Conservation (phyloP, 1,284 basidiomycete species). For the Ceratobasidium papillatum region DNA sequence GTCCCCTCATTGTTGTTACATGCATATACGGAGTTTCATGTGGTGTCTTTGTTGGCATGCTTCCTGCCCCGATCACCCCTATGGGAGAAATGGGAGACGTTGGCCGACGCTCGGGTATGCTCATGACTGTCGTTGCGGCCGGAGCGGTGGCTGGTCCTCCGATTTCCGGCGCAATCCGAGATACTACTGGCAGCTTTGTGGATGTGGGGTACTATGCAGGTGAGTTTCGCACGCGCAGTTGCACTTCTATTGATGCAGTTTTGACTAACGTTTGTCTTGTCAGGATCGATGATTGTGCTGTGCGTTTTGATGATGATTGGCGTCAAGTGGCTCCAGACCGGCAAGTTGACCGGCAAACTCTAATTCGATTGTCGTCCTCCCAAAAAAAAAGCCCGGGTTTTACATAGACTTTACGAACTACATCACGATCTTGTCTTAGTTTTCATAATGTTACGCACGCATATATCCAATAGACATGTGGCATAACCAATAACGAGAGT, state of each 20-base stretch:
- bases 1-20: conserved; percentile 58
- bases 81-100: conserved; percentile 69
- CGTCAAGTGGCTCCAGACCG: conserved; percentile 19
- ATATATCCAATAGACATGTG: not conserved
- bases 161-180: conserved; percentile 66
- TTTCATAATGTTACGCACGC: conserved; percentile 2
- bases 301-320: conserved; percentile 48
- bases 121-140: conserved; percentile 60
- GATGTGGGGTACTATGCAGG: conserved; percentile 71
- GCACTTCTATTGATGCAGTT: not conserved
- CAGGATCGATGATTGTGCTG: conserved; percentile 50
- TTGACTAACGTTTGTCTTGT: not conserved
- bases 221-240: conserved; percentile 48
- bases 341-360: conserved; percentile 27
- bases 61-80: conserved; percentile 64
- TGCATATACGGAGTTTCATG: conserved; percentile 63
- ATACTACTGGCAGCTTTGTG: conserved; percentile 57
- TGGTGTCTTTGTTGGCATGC: conserved; percentile 65
- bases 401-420: conserved; percentile 32
- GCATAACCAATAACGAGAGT: not conserved
- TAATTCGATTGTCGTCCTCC: not conserved
- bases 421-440: conserved; percentile 1
- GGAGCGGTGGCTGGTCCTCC: conserved; percentile 64
- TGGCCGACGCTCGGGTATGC: conserved; percentile 67
- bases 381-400: not conserved